Percentiles rank a stretch among this genome's conserved stretches.
phyloP scores from a whole-genome alignment of 345 rosid species.

The Psidium guajava region DNA sequence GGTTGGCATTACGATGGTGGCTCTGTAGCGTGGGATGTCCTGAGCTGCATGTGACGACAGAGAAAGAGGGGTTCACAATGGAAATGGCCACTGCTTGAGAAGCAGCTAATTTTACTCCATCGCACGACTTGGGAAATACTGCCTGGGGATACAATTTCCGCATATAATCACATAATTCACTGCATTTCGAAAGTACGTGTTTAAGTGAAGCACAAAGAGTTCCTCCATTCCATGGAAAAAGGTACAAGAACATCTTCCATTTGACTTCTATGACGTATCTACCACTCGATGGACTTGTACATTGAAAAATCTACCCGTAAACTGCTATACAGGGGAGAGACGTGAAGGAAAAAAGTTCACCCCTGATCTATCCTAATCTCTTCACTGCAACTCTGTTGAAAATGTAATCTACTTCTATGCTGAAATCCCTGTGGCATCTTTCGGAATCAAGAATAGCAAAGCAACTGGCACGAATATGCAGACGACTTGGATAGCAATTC shows the following conservation, averaged over 20 bases:
- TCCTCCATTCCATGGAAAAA: neutral
- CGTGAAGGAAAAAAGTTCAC: neutral
- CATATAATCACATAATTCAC: neutral
- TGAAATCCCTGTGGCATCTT: conserved; percentile 81
- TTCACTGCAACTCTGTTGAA: neutral
- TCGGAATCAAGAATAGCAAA: conserved; percentile 75
- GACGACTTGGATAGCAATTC: conserved; percentile 55
- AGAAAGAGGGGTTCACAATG: neutral
- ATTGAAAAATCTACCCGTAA: neutral
- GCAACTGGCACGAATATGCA: conserved; percentile 71
- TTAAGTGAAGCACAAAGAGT: neutral
- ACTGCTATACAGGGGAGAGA: neutral
- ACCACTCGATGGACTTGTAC: neutral
- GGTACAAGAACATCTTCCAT: neutral
- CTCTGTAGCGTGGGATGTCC: neutral
- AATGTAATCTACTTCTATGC: conserved; percentile 10
- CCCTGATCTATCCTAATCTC: neutral
- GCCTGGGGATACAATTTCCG: neutral
- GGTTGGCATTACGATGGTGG: no score
- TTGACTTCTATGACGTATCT: neutral
- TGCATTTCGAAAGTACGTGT: neutral
- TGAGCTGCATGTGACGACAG: neutral
- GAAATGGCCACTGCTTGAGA: neutral
- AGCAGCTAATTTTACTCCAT: neutral
- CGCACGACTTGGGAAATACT: neutral